Evolutionary conservation across 225 moss, liverwort and hornwort species (phyloP).

Genomic region (Pseudisothecium myosuroides): DNA sequence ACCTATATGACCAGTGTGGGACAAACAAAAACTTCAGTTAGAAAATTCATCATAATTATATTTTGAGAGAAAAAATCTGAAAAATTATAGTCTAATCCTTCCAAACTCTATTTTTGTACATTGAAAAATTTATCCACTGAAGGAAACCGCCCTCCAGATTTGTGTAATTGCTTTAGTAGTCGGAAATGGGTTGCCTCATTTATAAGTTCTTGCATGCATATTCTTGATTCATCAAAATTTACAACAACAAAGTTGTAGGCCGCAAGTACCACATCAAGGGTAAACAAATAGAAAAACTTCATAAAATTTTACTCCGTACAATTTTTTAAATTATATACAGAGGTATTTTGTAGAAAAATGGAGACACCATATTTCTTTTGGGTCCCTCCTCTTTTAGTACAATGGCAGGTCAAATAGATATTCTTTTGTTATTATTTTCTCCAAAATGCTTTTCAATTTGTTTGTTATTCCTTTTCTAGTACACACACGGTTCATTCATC

Average conservation of each 20-base stretch:
- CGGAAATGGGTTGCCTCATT: no score
- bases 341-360: neutral
- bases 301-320: no score
- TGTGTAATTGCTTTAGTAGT: no score
- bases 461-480: neutral
- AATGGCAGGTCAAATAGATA: neutral
- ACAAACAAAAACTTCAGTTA: no score
- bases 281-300: neutral
- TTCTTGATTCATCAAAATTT: neutral
- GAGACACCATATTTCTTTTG: neutral
- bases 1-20: no score
- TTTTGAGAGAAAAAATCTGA: no score
- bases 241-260: neutral
- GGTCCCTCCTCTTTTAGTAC: neutral
- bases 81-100: no score
- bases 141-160: no score
- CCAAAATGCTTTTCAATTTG: neutral
- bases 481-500: neutral
- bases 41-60: no score
- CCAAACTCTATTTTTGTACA: no score
- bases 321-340: no score
- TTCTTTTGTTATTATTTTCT: neutral
- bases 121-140: no score
- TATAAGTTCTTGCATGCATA: neutral
- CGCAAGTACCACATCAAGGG: fast-evolving